phyloP scores from a whole-genome alignment of 192 early-diverging fungal species.

The Coemansia sp. region DNA sequence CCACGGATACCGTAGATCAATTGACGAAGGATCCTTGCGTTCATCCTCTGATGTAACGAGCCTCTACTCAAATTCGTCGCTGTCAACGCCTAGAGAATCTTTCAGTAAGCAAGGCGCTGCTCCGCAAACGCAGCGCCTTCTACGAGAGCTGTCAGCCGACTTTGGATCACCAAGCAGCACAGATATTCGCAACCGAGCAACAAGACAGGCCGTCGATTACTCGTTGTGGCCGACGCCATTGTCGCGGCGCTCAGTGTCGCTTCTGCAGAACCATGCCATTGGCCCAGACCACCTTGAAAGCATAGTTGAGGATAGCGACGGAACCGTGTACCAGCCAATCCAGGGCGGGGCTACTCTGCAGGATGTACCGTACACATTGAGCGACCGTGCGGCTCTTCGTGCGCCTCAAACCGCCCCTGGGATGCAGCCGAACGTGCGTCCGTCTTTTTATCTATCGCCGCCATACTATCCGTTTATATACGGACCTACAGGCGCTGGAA shows the following conservation, averaged over 20 bases:
- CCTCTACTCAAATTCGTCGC: conserved; percentile 18
- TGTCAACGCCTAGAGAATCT: conserved; percentile 42
- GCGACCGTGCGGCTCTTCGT: background rate
- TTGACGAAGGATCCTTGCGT: conserved; percentile 36
- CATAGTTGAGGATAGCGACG: conserved; percentile 43
- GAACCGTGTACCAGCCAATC: conserved; percentile 3
- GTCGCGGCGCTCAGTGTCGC: conserved; percentile 39
- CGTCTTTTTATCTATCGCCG: conserved; percentile 30
- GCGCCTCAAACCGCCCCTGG: background rate
- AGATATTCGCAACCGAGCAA: conserved; percentile 20
- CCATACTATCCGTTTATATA: conserved; percentile 26
- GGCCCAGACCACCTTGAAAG: conserved; percentile 34
- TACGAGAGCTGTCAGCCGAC: conserved; percentile 44
- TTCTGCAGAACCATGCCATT: conserved; percentile 29
- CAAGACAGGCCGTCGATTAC: conserved; percentile 25
- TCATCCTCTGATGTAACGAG: conserved; percentile 29
- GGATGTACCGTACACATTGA: background rate
- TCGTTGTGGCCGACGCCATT: conserved; percentile 40
- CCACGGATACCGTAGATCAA: conserved; percentile 32
- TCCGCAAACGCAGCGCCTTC: conserved; percentile 21
- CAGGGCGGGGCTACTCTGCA: background rate
- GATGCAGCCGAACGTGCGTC: conserved; percentile 15
- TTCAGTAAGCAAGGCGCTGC: conserved; percentile 17
- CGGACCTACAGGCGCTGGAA: conserved; percentile 5
- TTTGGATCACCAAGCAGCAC: conserved; percentile 12